A percentile compares a stretch with the other conserved stretches of the same genome.
phyloP scores from a whole-genome alignment of 2,329 filamentous ascomycete genomes.

The Colletotrichum musae region DNA sequence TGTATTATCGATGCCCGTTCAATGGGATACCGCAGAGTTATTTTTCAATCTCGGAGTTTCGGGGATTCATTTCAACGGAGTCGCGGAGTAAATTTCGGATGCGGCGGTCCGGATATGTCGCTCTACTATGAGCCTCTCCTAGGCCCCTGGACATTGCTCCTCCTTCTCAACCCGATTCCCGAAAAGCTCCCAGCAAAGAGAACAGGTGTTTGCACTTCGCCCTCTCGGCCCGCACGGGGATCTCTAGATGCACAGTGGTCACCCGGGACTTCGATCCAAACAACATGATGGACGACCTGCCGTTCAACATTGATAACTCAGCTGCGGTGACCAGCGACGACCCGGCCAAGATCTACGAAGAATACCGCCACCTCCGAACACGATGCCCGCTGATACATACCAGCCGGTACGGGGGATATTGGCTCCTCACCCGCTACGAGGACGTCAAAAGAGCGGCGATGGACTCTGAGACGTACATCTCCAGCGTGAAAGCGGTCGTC shows the following conservation, averaged over 20 bases:
- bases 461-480: conserved; percentile 42
- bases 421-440: conserved; percentile 44
- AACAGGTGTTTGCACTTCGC: too few species aligned
- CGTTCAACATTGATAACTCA: conserved; percentile 40
- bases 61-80: too few species aligned
- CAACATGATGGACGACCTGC: too few species aligned
- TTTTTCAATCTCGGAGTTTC: too few species aligned
- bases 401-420: conserved; percentile 43
- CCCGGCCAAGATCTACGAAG: conserved; percentile 39
- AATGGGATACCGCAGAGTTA: too few species aligned
- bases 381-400: conserved; percentile 43
- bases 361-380: conserved; percentile 42
- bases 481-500: conserved; percentile 40
- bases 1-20: not conserved
- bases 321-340: conserved; percentile 43
- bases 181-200: too few species aligned
- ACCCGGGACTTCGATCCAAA: not conserved
- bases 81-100: too few species aligned
- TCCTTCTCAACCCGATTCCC: too few species aligned
- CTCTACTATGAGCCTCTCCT: too few species aligned
- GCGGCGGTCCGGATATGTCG: too few species aligned
- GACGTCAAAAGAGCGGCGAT: conserved; percentile 43
- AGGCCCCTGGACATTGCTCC: too few species aligned
- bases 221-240: too few species aligned
- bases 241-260: not conserved